Base-by-base conservation (phyloP, 257 asterid species). In the Anisodus acutangulus region DNA sequence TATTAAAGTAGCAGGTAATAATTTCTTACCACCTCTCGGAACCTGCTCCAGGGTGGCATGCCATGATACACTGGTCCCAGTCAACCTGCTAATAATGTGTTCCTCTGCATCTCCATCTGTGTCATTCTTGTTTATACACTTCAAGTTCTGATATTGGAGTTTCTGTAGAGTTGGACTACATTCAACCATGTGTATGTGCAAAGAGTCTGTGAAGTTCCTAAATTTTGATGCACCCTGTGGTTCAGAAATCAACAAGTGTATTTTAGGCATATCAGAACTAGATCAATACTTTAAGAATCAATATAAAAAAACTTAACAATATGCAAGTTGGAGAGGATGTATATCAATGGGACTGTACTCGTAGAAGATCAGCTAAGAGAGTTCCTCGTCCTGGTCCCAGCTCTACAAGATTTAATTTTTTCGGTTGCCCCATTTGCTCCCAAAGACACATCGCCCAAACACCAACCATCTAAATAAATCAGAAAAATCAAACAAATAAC, bases 381-480 rank as follows among this genome's bases (percentile, higher is more conserved):
- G 98, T 96, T 87, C 99, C 99, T 90, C 99, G 89, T 69, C 99
- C 99, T 9, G 99, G 99, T 88, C 99, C 99, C 45, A 96, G 95
- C 91, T 96, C 99, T 79, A 96, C 97, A 84, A 96, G 88, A 91
- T 92, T 93, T 85, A 96, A 92, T 83, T 86, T 90, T 22, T 88
- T 81, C 0, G 99, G 99, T 84, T 68, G 91, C 54, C 98, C 99
- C 99, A 96, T 94, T 92, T 96, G 98, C 93, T 96, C 95, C 99
- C 99, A 96, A n/a, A 94, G 92, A 90, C 98, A 92, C 95, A 94
- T 95, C 57, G 91, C 95, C 99, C 99, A 96, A 49, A 95, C 97
- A 66, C 98, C 97, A 88, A 94, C 74, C 98, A 96, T 94, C 99
- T 96, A 83, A 79, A 66, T 57, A 74, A 82, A 54, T 69, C 22